These are phyloP conservation scores for Komagataea norvegica DNA, from an alignment of 1,139 yeast species.

Conservation along the genomic window DNA sequence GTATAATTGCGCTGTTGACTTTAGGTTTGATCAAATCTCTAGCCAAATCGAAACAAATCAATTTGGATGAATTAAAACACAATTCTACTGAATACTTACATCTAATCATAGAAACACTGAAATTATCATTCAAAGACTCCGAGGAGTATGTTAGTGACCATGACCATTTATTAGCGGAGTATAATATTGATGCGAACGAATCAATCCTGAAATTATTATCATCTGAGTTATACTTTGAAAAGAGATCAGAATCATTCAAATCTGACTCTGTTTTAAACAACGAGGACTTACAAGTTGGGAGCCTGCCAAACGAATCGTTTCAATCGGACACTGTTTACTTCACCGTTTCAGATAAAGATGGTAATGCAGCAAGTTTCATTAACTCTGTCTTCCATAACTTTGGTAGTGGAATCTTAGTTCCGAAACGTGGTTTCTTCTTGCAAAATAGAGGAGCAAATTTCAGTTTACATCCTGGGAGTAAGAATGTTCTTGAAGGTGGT, in stretches of 20 bases:
- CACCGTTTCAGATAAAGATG: conserved; percentile 62
- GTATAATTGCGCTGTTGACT: conserved; percentile 65
- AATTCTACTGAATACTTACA: conserved; percentile 73
- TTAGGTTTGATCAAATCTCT: conserved; percentile 60
- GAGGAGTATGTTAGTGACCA: conserved; percentile 70
- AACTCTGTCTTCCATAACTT: conserved; percentile 69
- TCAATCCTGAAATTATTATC: conserved; percentile 31
- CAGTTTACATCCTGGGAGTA: conserved; percentile 51
- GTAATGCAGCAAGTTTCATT: conserved; percentile 80
- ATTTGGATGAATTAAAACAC: conserved; percentile 47
- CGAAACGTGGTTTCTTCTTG: conserved; percentile 60
- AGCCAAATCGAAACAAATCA: conserved; percentile 42
- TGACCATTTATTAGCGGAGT: conserved; percentile 32
- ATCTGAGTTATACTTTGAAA: conserved; percentile 39
- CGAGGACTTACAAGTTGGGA: conserved; percentile 41
- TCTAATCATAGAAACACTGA: conserved; percentile 61
- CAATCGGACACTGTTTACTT: conserved; percentile 77
- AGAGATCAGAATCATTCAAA: conserved; percentile 46
- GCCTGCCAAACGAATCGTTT: conserved; percentile 56
- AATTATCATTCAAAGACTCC: conserved; percentile 71
- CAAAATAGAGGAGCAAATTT: conserved; percentile 80
- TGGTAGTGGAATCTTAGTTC: conserved; percentile 69
- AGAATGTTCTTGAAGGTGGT: conserved; percentile 60
- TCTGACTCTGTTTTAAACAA: conserved; percentile 39
- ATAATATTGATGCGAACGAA: conserved; percentile 17